Base-by-base conservation (phyloP, 1,139 yeast species). In the Zygoascus hellenicus region DNA sequence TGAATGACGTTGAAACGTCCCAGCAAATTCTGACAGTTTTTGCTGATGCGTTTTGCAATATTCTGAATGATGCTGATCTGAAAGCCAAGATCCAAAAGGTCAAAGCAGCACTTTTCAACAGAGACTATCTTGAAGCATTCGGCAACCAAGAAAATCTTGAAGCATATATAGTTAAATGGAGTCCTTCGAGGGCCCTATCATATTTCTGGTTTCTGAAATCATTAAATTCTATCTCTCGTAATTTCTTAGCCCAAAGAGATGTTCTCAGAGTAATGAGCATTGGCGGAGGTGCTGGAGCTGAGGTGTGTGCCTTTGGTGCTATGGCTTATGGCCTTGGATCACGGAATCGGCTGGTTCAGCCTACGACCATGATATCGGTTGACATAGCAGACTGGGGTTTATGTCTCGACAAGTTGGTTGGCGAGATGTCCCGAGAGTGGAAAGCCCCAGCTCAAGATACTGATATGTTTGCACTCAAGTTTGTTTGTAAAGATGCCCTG, bases 211-310 rank as follows among this genome's bases (percentile, higher is more conserved):
- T 87, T 29, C 80, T 86, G 58, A 70, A 78, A 5, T 48, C 53
- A 5, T 44, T 58, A n/a, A 43, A 38, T 14, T 48, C 50, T n/a
- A 46, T 51, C 13, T 33, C 29, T 26, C 9, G 32, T 16, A 14
- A 10, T 13, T n/a, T 42, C 2, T 19, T 38, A 5, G 40, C 44
- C 3, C 50, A 53, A 31, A 42, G 51, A 40, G 35, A 39, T 15
- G 43, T 33, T 7, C 45, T 22, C 28, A 36, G 38, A 9, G 42
- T 29, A 22, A 45, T 40, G 31, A 34, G 26, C 43, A 73, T 88
- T 38, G 96, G 96, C 11, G 96, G 95, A 15, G 96, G 96, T 17
- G 96, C 96, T 0, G 85, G 90, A 2, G 86, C 90, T 1, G 96
- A 88, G 60, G 66, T 87, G 17, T 81, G 81, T 14, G 95, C 86